These are phyloP conservation scores for Sporisorium iseilematis-ciliati DNA, from an alignment of 1,284 basidiomycete species.

Conservation along the genomic window DNA sequence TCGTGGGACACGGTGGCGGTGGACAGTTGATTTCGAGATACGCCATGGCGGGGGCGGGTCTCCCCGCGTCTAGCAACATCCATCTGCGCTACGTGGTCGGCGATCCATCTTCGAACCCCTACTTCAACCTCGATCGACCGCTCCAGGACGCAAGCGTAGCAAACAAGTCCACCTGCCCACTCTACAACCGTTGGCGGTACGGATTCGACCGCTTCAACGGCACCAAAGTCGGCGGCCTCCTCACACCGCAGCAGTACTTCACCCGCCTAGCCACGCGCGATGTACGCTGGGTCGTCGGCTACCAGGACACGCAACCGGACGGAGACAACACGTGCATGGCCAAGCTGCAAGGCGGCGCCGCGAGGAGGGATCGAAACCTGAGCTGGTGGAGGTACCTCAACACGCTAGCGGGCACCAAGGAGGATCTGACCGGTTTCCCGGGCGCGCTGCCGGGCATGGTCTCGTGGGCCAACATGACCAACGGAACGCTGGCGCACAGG, in stretches of 20 bases:
- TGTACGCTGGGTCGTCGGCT: constrained; percentile 64
- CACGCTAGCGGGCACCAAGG: constrained; percentile 57
- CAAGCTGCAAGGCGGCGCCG: constrained; percentile 62
- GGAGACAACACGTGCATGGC: constrained; percentile 69
- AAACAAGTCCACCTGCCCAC: constrained; percentile 41
- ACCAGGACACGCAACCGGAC: constrained; percentile 53
- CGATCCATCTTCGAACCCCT: constrained; percentile 64
- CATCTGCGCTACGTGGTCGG: constrained; percentile 64
- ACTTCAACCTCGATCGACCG: constrained; percentile 64
- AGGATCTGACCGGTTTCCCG: constrained; percentile 64
- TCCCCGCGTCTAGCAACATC: constrained; percentile 27
- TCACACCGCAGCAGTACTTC: constrained; percentile 59
- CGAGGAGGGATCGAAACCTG: constrained; percentile 64
- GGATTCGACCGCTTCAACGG: constrained; percentile 60
- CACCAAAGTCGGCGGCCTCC: constrained; percentile 26
- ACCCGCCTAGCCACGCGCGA: constrained; percentile 54
- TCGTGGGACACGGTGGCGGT: constrained; percentile 68
- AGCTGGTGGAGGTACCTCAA: constrained; percentile 67
- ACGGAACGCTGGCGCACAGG: constrained; percentile 42
- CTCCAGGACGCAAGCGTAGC: constrained; percentile 49
- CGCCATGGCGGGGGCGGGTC: constrained; percentile 55
- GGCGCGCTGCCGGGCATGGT: constrained; percentile 29
- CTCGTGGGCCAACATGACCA: constrained; percentile 52
- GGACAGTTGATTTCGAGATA: constrained; percentile 66
- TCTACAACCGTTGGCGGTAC: constrained; percentile 66